These are phyloP conservation scores for Yamadazyma tumulicola DNA, from an alignment of 805 yeast genomes.

Conservation along the genomic window DNA sequence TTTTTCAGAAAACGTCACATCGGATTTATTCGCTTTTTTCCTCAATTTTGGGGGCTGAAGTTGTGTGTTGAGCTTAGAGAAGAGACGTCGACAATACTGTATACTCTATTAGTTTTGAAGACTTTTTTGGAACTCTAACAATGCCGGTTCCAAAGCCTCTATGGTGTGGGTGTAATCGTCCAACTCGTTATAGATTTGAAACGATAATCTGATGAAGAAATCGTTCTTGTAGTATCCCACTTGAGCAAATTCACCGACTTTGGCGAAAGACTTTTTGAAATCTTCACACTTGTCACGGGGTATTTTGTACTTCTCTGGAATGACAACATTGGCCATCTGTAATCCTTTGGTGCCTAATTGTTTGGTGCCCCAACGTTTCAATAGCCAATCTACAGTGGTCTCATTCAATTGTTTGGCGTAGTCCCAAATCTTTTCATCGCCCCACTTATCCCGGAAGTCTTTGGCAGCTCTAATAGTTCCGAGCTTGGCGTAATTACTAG, in stretches of 20 bases:
- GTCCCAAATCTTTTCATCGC: conserved; percentile 47
- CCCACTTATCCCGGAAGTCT: conserved; percentile 55
- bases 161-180: conserved; percentile 51
- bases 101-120: no score
- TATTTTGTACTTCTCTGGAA: conserved; percentile 8
- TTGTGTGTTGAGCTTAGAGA: no score
- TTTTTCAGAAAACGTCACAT: no score
- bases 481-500: conserved; percentile 44
- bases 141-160: conserved; percentile 25
- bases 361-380: conserved; percentile 9
- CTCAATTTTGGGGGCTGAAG: no score
- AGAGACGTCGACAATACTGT: no score
- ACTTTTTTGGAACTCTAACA: conserved; percentile 10
- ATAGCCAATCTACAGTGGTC: conserved; percentile 31
- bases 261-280: not conserved
- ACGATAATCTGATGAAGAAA: conserved; percentile 46
- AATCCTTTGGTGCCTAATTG: conserved; percentile 1
- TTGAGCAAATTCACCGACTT: conserved; percentile 2
- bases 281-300: not conserved
- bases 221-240: conserved; percentile 14
- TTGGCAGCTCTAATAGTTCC: conserved; percentile 45
- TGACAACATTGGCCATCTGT: conserved; percentile 9
- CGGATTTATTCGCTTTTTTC: no score
- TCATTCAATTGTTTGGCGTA: conserved; percentile 40
- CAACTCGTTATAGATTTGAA: conserved; percentile 57